Conservation (phyloP, 495 filamentous ascomycete genomes). For the Annulohypoxylon moriforme region DNA sequence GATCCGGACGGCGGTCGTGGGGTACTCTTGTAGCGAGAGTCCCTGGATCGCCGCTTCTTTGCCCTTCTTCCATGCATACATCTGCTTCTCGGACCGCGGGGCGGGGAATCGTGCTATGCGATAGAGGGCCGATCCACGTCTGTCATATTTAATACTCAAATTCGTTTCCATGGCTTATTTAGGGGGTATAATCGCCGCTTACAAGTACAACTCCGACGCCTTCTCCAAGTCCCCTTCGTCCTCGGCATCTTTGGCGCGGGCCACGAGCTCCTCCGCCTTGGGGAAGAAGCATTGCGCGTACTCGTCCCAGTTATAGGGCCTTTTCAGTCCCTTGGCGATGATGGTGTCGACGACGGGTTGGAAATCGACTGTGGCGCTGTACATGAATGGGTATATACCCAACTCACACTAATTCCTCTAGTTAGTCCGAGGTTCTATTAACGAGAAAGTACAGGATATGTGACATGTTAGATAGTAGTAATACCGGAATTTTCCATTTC, state of each 20-base stretch:
- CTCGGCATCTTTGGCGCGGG: conserved; percentile 59
- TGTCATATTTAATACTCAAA: no score
- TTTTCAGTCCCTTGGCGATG: conserved; percentile 47
- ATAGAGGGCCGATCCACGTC: conserved; percentile 72
- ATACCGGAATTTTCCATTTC: conserved; percentile 76
- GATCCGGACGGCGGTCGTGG: conserved; percentile 66
- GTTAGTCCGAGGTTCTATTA: neutral
- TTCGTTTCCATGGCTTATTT: no score
- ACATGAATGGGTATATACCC: conserved; percentile 81
- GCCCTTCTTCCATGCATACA: conserved; percentile 67
- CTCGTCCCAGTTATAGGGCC: conserved; percentile 63
- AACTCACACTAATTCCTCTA: conserved; percentile 59
- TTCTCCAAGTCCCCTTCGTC: conserved; percentile 54
- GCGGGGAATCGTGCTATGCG: conserved; percentile 73
- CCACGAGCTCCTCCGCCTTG: conserved; percentile 64
- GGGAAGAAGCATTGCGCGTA: conserved; percentile 73
- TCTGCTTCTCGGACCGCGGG: conserved; percentile 59
- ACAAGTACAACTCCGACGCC: conserved; percentile 72
- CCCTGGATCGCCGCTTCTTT: conserved; percentile 65
- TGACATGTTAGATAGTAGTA: neutral
- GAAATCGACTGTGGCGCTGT: conserved; percentile 71
- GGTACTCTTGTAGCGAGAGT: conserved; percentile 37
- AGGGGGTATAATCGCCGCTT: conserved; percentile 29
- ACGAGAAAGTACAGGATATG: neutral
- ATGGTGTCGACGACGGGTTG: conserved; percentile 66